Conservation (phyloP, 768 basidiomycete species). For the Trametes gibbosa region DNA sequence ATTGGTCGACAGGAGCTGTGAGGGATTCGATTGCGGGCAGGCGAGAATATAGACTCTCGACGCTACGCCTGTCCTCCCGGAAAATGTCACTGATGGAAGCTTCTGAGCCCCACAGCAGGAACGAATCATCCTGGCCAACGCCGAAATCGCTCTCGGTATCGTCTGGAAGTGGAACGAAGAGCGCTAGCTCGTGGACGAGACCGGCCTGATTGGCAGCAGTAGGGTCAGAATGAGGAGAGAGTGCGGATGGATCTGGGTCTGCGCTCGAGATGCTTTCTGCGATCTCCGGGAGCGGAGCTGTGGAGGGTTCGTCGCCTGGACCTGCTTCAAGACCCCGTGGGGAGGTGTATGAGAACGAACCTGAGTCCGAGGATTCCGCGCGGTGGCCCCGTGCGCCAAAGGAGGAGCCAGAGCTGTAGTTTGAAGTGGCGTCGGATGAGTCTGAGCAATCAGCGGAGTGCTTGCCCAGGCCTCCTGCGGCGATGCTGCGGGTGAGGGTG, state of each 20-base stretch:
- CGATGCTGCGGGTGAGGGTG: slow-evolving; percentile 3
- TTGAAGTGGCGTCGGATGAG: slow-evolving; percentile 3
- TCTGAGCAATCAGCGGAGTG: slow-evolving; percentile 1
- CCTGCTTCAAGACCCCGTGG: not conserved
- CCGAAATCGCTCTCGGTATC: not conserved
- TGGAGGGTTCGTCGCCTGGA: not conserved
- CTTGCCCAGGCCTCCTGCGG: slow-evolving; percentile 9
- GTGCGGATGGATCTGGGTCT: too few relatives aligned
- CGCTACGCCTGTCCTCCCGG: not conserved
- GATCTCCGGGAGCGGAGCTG: not conserved
- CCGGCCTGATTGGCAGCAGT: too few relatives aligned
- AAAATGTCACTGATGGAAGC: not conserved
- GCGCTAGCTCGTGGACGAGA: too few relatives aligned
- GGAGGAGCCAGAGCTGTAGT: not conserved
- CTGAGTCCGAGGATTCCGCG: not conserved
- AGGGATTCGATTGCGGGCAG: not conserved
- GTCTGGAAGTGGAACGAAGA: not conserved
- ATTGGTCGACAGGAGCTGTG: not conserved
- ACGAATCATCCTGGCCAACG: not conserved
- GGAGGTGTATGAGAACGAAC: slow-evolving; percentile 4
- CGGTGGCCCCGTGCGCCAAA: not conserved
- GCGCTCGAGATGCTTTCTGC: not conserved
- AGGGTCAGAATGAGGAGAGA: too few relatives aligned
- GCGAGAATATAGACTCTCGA: not conserved
- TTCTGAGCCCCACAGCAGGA: not conserved